Percentiles rank a stretch among this genome's conserved stretches.
Conservation (phyloP, 2,329 filamentous ascomycete genomes). For the Macrophomina tecta region DNA sequence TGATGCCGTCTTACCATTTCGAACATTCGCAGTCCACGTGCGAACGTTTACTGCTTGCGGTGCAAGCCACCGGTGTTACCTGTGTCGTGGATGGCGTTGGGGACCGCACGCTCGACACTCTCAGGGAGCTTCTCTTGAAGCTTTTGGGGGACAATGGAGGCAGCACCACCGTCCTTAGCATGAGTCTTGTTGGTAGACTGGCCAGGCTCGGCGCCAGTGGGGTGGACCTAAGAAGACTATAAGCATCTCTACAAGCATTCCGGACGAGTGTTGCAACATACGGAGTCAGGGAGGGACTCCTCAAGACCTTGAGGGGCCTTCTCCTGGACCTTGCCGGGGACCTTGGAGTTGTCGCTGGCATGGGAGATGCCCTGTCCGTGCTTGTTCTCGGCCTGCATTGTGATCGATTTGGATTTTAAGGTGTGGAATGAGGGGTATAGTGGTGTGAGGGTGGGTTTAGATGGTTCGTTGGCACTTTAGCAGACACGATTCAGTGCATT, state of each 20-base stretch:
- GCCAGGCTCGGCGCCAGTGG: slow-evolving; percentile 44
- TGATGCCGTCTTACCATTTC: too few relatives aligned
- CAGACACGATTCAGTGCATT: background rate
- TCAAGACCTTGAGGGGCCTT: slow-evolving; percentile 47
- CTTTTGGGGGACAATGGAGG: slow-evolving; percentile 45
- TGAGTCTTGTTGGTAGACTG: slow-evolving; percentile 43
- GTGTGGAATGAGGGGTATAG: too few relatives aligned
- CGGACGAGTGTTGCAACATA: slow-evolving; percentile 26
- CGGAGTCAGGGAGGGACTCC: slow-evolving; percentile 46
- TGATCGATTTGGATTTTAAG: background rate
- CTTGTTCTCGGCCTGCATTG: slow-evolving; percentile 36
- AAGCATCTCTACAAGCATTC: too few relatives aligned
- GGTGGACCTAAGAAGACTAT: slow-evolving; percentile 39
- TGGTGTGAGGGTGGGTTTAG: too few relatives aligned
- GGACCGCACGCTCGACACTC: slow-evolving; percentile 51
- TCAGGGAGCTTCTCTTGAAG: slow-evolving; percentile 54
- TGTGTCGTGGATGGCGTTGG: slow-evolving; percentile 52
- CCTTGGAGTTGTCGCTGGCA: slow-evolving; percentile 47
- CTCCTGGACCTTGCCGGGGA: slow-evolving; percentile 49
- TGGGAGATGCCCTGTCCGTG: slow-evolving; percentile 51
- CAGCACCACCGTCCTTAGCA: slow-evolving; percentile 42
- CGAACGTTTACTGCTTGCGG: background rate
- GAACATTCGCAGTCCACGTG: too few relatives aligned
- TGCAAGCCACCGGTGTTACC: slow-evolving; percentile 33
- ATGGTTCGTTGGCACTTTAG: too few relatives aligned